A percentile compares a stretch with the other conserved stretches of the same genome.
Conservation (phyloP, 352 stramenopile genomes). For the Phytophthora pseudosyringae region DNA sequence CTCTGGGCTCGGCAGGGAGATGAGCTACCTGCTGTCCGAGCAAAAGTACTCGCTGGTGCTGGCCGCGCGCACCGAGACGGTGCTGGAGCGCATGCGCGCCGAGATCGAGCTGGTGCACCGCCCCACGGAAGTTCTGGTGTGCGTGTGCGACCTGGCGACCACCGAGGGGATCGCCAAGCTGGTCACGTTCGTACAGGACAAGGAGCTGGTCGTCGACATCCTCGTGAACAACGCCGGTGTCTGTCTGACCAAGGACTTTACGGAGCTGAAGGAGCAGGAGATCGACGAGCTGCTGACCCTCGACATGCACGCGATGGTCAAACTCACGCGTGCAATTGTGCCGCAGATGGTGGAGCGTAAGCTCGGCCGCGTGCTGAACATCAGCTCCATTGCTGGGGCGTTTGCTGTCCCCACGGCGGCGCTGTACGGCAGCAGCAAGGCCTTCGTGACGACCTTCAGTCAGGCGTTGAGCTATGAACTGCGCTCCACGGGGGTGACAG, state of each 20-base stretch:
- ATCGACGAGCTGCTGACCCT: conserved; percentile 75
- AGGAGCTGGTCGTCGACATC: conserved; percentile 79
- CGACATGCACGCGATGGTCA: conserved; percentile 68
- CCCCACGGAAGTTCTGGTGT: conserved; percentile 63
- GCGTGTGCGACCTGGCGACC: conserved; percentile 64
- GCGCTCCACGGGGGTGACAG: conserved; percentile 70
- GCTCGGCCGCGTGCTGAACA: conserved; percentile 81
- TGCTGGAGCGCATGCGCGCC: conserved; percentile 69
- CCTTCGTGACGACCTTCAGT: conserved; percentile 76
- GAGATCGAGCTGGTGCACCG: conserved; percentile 82
- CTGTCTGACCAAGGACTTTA: conserved; percentile 52
- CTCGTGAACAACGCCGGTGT: conserved; percentile 85
- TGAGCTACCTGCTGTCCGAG: conserved; percentile 81
- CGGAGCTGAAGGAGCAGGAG: conserved; percentile 39
- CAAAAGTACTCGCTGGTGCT: conserved; percentile 85
- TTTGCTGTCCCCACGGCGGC: conserved; percentile 65
- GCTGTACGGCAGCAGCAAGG: conserved; percentile 84
- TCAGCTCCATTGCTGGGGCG: conserved; percentile 65
- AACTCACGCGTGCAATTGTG: conserved; percentile 69
- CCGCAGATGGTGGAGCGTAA: conserved; percentile 77
- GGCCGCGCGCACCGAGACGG: conserved; percentile 56
- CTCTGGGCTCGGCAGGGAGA: conserved; percentile 74
- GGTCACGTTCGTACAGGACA: conserved; percentile 56
- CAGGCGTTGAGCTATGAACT: conserved; percentile 86
- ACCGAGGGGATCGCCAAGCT: conserved; percentile 60